phyloP scores from a whole-genome alignment of 73 alveolate species.

The Effrenium voratum region DNA sequence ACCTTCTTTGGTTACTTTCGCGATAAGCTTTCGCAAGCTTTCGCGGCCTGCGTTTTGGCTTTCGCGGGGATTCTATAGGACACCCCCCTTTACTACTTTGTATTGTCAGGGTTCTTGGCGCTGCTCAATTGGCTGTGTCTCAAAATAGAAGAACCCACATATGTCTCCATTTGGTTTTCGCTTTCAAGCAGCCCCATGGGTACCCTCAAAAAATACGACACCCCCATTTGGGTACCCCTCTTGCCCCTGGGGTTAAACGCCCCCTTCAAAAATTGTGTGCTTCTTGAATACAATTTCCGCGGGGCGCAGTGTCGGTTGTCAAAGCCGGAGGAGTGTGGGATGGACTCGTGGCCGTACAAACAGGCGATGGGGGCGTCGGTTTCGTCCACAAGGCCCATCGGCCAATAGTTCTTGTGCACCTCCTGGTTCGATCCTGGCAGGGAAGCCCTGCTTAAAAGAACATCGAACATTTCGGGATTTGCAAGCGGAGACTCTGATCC shows the following conservation, averaged over 20 bases:
- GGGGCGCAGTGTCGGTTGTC: constrained; percentile 56
- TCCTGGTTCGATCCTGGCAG: constrained; percentile 39
- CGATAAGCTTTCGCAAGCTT: no score
- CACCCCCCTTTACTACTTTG: no score
- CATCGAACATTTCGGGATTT: neutral
- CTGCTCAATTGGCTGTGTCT: no score
- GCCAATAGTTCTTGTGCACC: constrained; percentile 53
- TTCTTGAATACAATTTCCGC: neutral
- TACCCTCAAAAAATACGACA: neutral
- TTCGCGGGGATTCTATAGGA: no score
- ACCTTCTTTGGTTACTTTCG: no score
- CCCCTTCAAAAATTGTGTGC: neutral
- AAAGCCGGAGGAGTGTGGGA: constrained; percentile 63
- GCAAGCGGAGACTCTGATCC: neutral
- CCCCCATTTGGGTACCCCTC: neutral
- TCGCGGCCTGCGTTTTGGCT: no score
- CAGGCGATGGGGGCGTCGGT: constrained; percentile 85
- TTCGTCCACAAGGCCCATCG: constrained; percentile 64
- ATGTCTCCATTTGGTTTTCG: neutral
- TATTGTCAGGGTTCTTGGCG: no score
- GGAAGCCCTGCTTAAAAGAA: neutral
- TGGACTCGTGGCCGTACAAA: constrained; percentile 79
- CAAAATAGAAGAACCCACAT: no score
- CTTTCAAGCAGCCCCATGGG: neutral
- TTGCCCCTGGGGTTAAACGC: neutral